phyloP scores from a whole-genome alignment of 2,329 filamentous ascomycete species.

The Aspergillus oerlinghausenensis region DNA sequence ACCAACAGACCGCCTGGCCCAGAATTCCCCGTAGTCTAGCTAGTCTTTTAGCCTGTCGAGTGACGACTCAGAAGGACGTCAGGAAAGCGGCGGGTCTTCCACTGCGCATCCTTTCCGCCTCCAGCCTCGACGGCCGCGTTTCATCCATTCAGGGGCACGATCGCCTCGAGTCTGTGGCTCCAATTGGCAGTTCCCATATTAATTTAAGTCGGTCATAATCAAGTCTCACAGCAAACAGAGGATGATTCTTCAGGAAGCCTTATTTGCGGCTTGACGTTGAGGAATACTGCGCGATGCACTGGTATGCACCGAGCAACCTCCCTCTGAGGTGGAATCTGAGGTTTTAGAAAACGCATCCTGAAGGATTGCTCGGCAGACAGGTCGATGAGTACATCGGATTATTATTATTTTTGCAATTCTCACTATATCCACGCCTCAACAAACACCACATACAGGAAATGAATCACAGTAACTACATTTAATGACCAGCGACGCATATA shows the following conservation, averaged over 20 bases:
- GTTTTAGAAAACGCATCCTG: background rate
- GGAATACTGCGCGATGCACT: background rate
- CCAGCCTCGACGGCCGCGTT: constrained; percentile 1
- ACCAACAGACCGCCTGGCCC: background rate
- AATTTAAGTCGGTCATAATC: background rate
- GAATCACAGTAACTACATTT: background rate
- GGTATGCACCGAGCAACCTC: background rate
- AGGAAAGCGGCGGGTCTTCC: constrained; percentile 2
- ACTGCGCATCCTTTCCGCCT: constrained; percentile 13
- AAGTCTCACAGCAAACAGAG: background rate
- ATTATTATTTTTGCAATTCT: background rate
- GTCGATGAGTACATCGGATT: background rate
- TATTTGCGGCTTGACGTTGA: background rate
- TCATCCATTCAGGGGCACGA: constrained; percentile 6
- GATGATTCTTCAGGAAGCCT: background rate
- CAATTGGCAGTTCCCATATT: background rate
- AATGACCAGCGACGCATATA: constrained; percentile 6
- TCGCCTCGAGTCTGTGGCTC: background rate
- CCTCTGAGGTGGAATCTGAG: background rate
- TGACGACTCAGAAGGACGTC: background rate
- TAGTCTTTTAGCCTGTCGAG: background rate
- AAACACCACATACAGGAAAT: background rate
- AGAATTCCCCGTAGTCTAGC: background rate
- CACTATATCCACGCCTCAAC: background rate
- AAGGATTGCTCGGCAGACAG: background rate